These are phyloP conservation scores for Tephrocybe rancida DNA, from an alignment of 768 basidiomycete species.

Conservation along the genomic window DNA sequence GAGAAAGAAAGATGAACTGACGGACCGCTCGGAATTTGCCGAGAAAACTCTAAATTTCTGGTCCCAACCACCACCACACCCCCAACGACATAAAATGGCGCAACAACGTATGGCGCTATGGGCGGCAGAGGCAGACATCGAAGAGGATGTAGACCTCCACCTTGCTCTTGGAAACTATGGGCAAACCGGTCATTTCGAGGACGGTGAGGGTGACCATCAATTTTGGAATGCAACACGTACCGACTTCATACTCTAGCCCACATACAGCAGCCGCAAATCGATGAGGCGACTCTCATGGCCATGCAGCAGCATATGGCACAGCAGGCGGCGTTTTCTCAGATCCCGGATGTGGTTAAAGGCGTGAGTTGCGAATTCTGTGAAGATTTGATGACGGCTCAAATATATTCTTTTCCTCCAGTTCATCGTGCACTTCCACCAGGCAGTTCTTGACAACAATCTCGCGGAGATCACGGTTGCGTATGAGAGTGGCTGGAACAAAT, in stretches of 20 bases:
- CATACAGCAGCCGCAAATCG: constrained; percentile 63
- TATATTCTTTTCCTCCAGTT: constrained; percentile 53
- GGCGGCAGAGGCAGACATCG: constrained; percentile 80
- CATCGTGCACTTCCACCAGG: constrained; percentile 93
- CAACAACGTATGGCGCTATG: constrained; percentile 73
- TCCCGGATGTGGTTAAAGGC: constrained; percentile 88
- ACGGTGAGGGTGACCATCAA: constrained; percentile 43
- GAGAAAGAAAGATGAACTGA: no score
- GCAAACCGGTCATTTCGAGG: constrained; percentile 69
- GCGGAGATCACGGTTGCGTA: constrained; percentile 91
- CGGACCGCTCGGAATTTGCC: constrained; percentile 20
- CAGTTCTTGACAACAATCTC: constrained; percentile 89
- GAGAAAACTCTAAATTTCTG: constrained; percentile 35
- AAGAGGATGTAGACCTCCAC: constrained; percentile 77
- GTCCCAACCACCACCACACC: constrained; percentile 17
- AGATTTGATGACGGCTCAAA: constrained; percentile 1
- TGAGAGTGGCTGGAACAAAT: constrained; percentile 95
- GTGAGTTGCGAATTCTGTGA: constrained; percentile 45
- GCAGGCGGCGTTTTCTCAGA: constrained; percentile 78
- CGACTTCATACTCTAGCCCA: constrained; percentile 36
- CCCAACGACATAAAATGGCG: constrained; percentile 40
- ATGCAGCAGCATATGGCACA: constrained; percentile 87
- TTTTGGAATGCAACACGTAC: constrained; percentile 5
- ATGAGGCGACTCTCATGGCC: constrained; percentile 68
- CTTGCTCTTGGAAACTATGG: constrained; percentile 70